Conservation (phyloP, 1,284 basidiomycete species). For the Ganoderma meredithae region DNA sequence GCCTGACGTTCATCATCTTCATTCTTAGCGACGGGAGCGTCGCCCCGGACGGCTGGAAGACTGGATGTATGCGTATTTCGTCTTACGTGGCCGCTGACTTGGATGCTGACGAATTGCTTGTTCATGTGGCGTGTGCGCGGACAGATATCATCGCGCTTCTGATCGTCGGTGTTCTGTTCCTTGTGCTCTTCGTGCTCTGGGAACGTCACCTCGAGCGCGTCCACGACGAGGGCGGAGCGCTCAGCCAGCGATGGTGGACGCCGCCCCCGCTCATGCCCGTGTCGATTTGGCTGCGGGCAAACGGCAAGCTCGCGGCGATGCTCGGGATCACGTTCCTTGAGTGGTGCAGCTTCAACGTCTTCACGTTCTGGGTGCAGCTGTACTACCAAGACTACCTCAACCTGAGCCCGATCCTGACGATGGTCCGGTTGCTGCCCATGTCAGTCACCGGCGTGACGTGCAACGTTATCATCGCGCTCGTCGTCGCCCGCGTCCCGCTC, state of each 20-base stretch:
- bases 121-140: background rate
- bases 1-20: constrained; percentile 83
- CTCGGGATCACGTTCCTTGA: constrained; percentile 74
- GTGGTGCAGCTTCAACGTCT: constrained; percentile 70
- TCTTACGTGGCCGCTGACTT: background rate
- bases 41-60: constrained; percentile 78
- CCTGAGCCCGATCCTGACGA: constrained; percentile 68
- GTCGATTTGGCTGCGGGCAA: constrained; percentile 71
- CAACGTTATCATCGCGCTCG: constrained; percentile 72
- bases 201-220: constrained; percentile 65
- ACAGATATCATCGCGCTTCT: constrained; percentile 69
- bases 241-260: constrained; percentile 42
- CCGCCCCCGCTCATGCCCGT: constrained; percentile 78
- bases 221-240: constrained; percentile 38
- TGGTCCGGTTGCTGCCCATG: constrained; percentile 83
- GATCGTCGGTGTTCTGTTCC: constrained; percentile 65
- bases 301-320: constrained; percentile 71
- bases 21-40: constrained; percentile 78
- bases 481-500: constrained; percentile 63
- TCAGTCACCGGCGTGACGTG: constrained; percentile 73
- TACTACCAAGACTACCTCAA: constrained; percentile 73
- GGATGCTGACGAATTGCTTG: background rate
- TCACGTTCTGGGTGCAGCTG: constrained; percentile 67
- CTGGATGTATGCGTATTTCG: constrained; percentile 62
- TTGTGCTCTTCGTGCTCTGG: constrained; percentile 73